Conservation (phyloP, 257 asterid species). For the Handroanthus guayacan region DNA sequence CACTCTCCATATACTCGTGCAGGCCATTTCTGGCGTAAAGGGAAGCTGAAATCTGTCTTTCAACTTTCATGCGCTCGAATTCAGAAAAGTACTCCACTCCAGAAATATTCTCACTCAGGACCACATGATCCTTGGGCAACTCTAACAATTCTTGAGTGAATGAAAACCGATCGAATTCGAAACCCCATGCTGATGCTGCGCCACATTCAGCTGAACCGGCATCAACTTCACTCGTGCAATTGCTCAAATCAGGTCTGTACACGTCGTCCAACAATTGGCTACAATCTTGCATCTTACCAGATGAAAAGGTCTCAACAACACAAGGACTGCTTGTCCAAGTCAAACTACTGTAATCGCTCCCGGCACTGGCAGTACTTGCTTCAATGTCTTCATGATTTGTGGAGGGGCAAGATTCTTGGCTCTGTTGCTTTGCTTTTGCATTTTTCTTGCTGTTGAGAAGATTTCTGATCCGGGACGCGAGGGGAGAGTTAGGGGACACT, state of each 20-base stretch:
- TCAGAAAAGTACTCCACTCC: slow-evolving; percentile 46
- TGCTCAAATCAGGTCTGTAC: slow-evolving; percentile 67
- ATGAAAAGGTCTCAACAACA: slow-evolving; percentile 32
- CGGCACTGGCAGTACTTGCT: slow-evolving; percentile 1
- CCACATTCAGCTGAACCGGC: slow-evolving; percentile 31
- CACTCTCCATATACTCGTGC: slow-evolving; percentile 72
- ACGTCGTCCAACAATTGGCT: slow-evolving; percentile 41
- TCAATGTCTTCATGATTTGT: slow-evolving; percentile 26
- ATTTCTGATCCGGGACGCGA: slow-evolving; percentile 60
- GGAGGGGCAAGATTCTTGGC: slow-evolving; percentile 25
- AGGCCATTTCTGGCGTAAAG: slow-evolving; percentile 75
- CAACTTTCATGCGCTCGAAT: slow-evolving; percentile 67
- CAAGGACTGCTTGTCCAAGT: slow-evolving; percentile 30
- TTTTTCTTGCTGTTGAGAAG: slow-evolving; percentile 55
- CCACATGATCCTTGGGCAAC: slow-evolving; percentile 37
- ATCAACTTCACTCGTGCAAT: slow-evolving; percentile 35
- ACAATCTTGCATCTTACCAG: not conserved
- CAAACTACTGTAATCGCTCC: slow-evolving; percentile 1
- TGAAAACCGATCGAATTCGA: slow-evolving; percentile 32
- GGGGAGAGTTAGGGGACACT: slow-evolving; percentile 59
- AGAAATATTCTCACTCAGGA: not conserved
- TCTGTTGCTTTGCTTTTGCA: slow-evolving; percentile 28
- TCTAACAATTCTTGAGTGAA: slow-evolving; percentile 47
- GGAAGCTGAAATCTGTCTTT: slow-evolving; percentile 83
- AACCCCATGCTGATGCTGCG: slow-evolving; percentile 33